phyloP scores from a whole-genome alignment of 2,329 filamentous ascomycete species.

The Arthrobotrys megalospora region DNA sequence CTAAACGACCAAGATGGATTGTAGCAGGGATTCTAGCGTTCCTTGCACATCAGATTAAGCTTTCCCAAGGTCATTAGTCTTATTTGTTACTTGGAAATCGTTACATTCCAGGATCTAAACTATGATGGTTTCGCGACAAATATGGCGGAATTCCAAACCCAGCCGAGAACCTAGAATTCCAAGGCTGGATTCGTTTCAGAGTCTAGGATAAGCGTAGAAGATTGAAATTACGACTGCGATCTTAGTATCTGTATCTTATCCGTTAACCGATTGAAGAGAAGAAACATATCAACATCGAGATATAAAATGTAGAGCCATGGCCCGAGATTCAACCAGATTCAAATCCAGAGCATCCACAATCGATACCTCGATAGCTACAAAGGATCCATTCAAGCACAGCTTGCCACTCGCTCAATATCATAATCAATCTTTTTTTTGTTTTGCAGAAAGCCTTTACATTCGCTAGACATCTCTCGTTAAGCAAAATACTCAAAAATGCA shows the following conservation, averaged over 20 bases:
- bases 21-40: not conserved
- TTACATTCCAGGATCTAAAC: not conserved
- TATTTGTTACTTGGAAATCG: not conserved
- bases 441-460: not conserved
- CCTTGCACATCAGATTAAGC: not conserved
- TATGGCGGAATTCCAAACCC: not conserved
- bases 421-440: not conserved
- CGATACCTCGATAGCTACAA: not conserved
- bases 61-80: not conserved
- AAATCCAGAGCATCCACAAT: not conserved
- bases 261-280: not conserved
- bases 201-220: not conserved
- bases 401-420: conserved; percentile 1
- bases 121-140: conserved; percentile 1
- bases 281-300: not conserved
- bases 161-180: not conserved
- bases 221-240: not conserved
- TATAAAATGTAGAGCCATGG: not conserved
- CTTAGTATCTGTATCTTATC: not conserved
- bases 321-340: not conserved
- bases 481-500: not conserved
- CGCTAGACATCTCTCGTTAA: not conserved
- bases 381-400: not conserved
- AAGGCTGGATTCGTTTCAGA: conserved; percentile 2
- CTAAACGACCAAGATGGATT: not conserved